These are phyloP conservation scores for Mimosa bimucronata DNA, from an alignment of 306 rosid species.

Conservation along the genomic window DNA sequence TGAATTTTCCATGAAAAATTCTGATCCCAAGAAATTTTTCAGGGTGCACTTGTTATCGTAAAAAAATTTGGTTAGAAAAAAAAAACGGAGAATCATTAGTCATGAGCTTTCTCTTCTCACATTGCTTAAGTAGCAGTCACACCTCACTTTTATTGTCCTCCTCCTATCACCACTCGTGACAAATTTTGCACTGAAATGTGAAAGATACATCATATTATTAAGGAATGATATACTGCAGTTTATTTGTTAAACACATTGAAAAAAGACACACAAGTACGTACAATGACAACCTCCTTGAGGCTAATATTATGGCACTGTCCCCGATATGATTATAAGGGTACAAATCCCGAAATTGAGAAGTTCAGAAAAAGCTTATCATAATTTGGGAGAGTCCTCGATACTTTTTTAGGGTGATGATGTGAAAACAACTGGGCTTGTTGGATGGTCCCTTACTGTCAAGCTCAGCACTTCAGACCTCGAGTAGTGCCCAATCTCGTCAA, in stretches of 20 bases:
- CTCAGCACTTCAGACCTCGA: slow-evolving; percentile 88
- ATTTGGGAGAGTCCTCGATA: slow-evolving; percentile 47
- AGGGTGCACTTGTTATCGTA: too few relatives aligned
- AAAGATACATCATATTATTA: not conserved
- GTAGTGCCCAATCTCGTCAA: slow-evolving; percentile 94
- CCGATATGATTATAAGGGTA: not conserved
- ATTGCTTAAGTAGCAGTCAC: not conserved
- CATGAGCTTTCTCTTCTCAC: too few relatives aligned
- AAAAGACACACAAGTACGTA: not conserved
- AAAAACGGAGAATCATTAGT: too few relatives aligned
- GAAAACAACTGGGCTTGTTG: slow-evolving; percentile 69
- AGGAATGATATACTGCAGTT: not conserved
- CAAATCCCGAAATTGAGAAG: slow-evolving; percentile 17
- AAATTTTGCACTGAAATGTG: not conserved
- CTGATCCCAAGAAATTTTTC: too few relatives aligned
- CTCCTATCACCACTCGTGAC: not conserved
- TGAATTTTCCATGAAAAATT: not conserved
- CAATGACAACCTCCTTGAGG: not conserved
- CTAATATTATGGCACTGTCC: not conserved
- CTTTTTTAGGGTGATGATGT: slow-evolving; percentile 54
- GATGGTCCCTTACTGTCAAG: slow-evolving; percentile 80
- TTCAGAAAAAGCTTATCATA: slow-evolving; percentile 26
- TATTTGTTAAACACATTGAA: not conserved
- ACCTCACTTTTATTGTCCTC: not conserved
- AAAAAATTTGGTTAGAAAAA: too few relatives aligned